Base-by-base conservation (phyloP, 1,284 basidiomycete species). In the Pseudozyma sp. region DNA sequence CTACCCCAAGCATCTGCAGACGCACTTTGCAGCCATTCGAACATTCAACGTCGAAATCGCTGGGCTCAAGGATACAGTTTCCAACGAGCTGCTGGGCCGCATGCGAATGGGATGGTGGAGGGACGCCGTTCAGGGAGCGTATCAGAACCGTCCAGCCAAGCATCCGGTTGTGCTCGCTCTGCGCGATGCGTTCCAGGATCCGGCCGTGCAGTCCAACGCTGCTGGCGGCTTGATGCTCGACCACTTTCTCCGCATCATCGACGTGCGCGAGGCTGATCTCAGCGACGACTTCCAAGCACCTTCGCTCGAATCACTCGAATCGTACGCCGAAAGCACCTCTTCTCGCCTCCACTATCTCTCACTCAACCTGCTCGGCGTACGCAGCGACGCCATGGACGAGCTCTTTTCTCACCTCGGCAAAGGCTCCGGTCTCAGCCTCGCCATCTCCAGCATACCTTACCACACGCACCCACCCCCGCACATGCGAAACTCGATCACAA, bases 51-150 rank as follows among this genome's bases (percentile, higher is more conserved):
- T 76, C 39, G 83, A 84, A 56, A 63, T 81, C 10, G 79, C 81
- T 10, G 65, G 71, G 2, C 63, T 84, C 30, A 79, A 79, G 46
- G 80, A 82, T 42, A 72, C 53, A 10, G 78, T 84, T 5, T 78
- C 75, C n/a, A 80, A 79, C 53, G 81, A 83, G 62, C 68, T 83
- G 11, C 67, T 84, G 0, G 83, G 81, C 5, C 62, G 81, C 13
- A 80, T 84, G 65, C 56, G 82, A 11, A 77, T 81, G 67, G 79
- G 78, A 0, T 84, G 81, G 81, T 84, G 83, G 83, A 46, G 82
- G 29, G 83, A 84, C 46, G 82, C 83, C 0, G 65, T 83, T 2
- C 53, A 60, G 11, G 75, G 76, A 2, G 71, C 80, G 3, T 81
- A 74, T 31, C 58, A 78, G 58, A 77, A 79, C 40, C 80, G 79